A percentile compares a stretch with the other conserved stretches of the same genome.
Conservation (phyloP, 1,284 basidiomycete species). For the Chiua sp. region DNA sequence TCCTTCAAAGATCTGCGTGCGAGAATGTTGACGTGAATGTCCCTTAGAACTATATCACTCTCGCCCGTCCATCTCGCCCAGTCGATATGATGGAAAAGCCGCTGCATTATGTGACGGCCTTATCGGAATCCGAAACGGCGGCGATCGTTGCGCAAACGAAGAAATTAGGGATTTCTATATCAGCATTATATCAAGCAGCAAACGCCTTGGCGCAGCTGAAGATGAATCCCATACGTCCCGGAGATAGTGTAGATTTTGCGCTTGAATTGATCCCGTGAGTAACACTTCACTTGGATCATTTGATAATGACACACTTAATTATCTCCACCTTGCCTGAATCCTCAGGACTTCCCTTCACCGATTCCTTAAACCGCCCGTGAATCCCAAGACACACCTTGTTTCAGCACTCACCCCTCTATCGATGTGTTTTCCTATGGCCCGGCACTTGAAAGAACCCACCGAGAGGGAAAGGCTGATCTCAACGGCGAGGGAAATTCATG, state of each 20-base stretch:
- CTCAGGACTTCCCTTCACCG: neutral
- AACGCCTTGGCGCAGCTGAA: conserved; percentile 24
- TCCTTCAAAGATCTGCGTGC: neutral
- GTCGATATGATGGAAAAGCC: conserved; percentile 15
- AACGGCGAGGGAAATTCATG: neutral
- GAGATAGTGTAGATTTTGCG: conserved; percentile 23
- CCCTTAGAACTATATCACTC: neutral
- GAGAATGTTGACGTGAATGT: neutral
- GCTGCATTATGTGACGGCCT: neutral
- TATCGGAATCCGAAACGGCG: conserved; percentile 19
- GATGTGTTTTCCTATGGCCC: neutral
- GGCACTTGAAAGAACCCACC: neutral
- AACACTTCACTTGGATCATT: too few relatives aligned
- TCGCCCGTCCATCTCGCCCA: conserved; percentile 17
- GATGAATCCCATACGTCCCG: conserved; percentile 24
- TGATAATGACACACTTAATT: too few relatives aligned
- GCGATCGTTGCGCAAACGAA: conserved; percentile 16
- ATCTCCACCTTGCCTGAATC: neutral
- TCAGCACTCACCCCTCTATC: neutral
- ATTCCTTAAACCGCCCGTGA: neutral
- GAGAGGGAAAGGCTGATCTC: neutral
- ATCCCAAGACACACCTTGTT: neutral
- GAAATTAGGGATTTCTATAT: conserved; percentile 20
- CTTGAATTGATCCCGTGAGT: conserved; percentile 15
- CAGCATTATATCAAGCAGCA: conserved; percentile 25